These are phyloP conservation scores for Hemisphaericaspora lyxosophila DNA, from an alignment of 1,139 yeast species.

Conservation along the genomic window DNA sequence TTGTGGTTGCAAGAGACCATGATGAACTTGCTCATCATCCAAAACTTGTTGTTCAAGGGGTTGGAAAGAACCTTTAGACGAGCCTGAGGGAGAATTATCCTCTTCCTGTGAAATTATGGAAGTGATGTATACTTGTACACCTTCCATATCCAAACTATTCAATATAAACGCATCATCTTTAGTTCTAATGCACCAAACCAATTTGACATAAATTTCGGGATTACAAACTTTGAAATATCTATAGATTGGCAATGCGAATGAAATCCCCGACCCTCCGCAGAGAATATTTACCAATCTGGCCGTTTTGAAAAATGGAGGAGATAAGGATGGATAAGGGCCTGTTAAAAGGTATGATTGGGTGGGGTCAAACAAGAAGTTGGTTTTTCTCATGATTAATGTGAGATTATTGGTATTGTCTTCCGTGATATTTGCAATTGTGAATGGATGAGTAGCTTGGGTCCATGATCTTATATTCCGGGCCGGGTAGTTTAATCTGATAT, in stretches of 20 bases:
- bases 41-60: conserved; percentile 11
- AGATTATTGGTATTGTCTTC: conserved; percentile 17
- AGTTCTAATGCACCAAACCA: conserved; percentile 56
- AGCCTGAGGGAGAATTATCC: background rate
- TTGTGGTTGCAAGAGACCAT: conserved; percentile 8
- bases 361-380: conserved; percentile 19
- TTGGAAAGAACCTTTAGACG: conserved; percentile 9
- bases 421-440: conserved; percentile 24
- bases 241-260: conserved; percentile 67
- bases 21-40: conserved; percentile 16
- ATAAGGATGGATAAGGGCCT: conserved; percentile 32
- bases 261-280: conserved; percentile 87
- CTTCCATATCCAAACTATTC: conserved; percentile 20
- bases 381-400: conserved; percentile 26
- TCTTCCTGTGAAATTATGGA: conserved; percentile 8
- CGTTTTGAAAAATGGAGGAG: conserved; percentile 30
- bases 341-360: conserved; percentile 20
- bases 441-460: conserved; percentile 43
- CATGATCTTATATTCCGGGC: conserved; percentile 19
- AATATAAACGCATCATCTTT: conserved; percentile 17
- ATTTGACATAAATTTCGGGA: conserved; percentile 15
- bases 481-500: conserved; percentile 30
- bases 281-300: conserved; percentile 57
- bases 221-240: conserved; percentile 29
- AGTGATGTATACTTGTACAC: conserved; percentile 20